phyloP scores from a whole-genome alignment of 257 asterid species.

The Solanum clarkiae region DNA sequence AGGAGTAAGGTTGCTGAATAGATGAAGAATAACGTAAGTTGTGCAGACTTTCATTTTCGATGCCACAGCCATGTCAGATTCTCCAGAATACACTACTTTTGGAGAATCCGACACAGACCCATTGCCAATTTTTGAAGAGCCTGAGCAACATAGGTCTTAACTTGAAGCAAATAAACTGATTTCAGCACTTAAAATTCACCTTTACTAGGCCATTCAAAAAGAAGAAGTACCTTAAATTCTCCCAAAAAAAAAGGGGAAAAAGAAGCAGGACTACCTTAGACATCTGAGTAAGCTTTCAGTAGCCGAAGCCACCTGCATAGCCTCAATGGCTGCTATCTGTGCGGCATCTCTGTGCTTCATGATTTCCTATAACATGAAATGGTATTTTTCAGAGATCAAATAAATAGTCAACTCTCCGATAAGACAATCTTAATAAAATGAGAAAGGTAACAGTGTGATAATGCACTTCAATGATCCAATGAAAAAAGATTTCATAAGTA shows the following conservation, averaged over 20 bases:
- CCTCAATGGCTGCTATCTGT: conserved; percentile 89
- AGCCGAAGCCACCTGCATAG: conserved; percentile 84
- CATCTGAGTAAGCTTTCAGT: conserved; percentile 85
- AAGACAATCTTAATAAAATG: not conserved
- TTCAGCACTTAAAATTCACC: not conserved
- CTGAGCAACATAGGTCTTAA: not conserved
- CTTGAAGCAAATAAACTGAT: not conserved
- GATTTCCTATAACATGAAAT: conserved; percentile 42
- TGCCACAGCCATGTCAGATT: too few relatives aligned
- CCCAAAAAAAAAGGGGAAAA: not conserved
- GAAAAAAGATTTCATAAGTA: not conserved
- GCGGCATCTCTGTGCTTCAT: conserved; percentile 82
- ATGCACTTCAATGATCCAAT: not conserved
- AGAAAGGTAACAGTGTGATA: not conserved
- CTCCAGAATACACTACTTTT: too few relatives aligned
- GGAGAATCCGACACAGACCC: too few relatives aligned
- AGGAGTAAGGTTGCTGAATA: not conserved
- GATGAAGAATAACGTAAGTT: not conserved
- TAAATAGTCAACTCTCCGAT: not conserved
- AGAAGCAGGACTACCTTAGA: conserved; percentile 48
- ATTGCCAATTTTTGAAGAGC: too few relatives aligned
- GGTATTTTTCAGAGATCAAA: not conserved
- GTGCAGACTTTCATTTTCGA: too few relatives aligned
- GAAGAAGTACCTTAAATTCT: conserved; percentile 39
- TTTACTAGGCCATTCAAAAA: not conserved